Evolutionary conservation across 352 stramenopile genomes (phyloP).

Genomic region (Paralagenidium karlingii): DNA sequence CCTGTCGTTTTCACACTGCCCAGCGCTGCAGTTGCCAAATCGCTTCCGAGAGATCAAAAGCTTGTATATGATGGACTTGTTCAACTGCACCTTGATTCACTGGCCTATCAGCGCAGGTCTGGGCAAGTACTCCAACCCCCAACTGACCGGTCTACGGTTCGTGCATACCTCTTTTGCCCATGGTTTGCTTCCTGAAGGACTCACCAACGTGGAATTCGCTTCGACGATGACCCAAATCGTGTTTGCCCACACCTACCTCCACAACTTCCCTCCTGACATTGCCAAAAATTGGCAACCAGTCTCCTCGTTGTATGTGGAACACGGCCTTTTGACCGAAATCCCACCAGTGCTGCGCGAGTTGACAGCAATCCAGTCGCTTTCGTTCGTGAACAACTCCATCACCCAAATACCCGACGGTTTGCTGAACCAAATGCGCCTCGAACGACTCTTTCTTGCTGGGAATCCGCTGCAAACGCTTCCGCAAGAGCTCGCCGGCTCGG

Average conservation of each 20-base stretch:
- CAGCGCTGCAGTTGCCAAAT: slow-evolving; percentile 15
- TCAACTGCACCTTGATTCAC: slow-evolving; percentile 27
- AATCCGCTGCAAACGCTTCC: slow-evolving; percentile 11
- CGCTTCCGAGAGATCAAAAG: slow-evolving; percentile 17
- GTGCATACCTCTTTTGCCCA: too few relatives aligned
- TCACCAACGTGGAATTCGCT: too few relatives aligned
- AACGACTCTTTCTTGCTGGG: too few relatives aligned
- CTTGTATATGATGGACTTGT: slow-evolving; percentile 34
- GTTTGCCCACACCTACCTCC: slow-evolving; percentile 21
- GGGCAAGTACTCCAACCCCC: too few relatives aligned
- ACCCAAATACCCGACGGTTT: too few relatives aligned
- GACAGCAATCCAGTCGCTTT: slow-evolving; percentile 6
- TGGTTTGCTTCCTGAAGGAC: too few relatives aligned
- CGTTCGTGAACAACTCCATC: slow-evolving; percentile 11
- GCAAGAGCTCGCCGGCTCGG: not conserved
- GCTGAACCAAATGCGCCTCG: too few relatives aligned
- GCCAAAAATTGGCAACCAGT: slow-evolving; percentile 12
- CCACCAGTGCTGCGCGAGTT: slow-evolving; percentile 9
- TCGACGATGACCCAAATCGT: slow-evolving; percentile 26
- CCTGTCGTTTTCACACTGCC: slow-evolving; percentile 36
- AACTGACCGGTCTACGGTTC: too few relatives aligned
- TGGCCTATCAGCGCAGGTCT: slow-evolving; percentile 21
- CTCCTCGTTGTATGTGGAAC: slow-evolving; percentile 20
- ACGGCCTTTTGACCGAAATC: slow-evolving; percentile 13
- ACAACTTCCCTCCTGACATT: slow-evolving; percentile 11